Conservation (phyloP, 768 basidiomycete genomes). For the Leucosporidium scottii region DNA sequence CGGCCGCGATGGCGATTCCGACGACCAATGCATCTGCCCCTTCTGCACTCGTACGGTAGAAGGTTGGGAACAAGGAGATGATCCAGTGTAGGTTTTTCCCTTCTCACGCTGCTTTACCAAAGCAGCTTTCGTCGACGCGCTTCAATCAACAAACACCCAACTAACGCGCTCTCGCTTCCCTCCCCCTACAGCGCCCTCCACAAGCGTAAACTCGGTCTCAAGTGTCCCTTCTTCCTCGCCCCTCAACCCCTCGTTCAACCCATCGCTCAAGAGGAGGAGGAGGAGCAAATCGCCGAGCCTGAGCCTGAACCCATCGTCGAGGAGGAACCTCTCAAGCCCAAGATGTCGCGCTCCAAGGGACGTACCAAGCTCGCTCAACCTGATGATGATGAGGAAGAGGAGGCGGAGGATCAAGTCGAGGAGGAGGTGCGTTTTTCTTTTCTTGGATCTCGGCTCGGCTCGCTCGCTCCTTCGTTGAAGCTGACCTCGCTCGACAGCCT, state of each 20-base stretch:
- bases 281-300: background rate
- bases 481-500: conserved; percentile 5
- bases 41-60: conserved; percentile 18
- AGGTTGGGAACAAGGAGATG: conserved; percentile 23
- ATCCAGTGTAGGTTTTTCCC: conserved; percentile 16
- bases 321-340: conserved; percentile 5
- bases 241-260: background rate
- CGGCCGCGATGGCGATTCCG: background rate
- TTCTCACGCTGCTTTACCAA: background rate
- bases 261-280: background rate
- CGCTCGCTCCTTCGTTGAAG: background rate
- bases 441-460: too few species aligned
- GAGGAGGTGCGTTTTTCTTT: background rate
- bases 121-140: too few species aligned
- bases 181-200: conserved; percentile 4
- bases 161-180: too few species aligned
- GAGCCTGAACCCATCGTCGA: background rate
- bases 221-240: conserved; percentile 28
- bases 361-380: too few species aligned
- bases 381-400: too few species aligned
- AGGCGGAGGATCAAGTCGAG: background rate
- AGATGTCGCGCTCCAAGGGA: background rate
- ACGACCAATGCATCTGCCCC: conserved; percentile 10
- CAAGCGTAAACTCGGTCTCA: conserved; percentile 18
- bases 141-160: too few species aligned